Evolutionary conservation across 345 rosid genomes (phyloP), one percentile per base, ranked within the genome.

Genomic region (Heritiera fomes): DNA sequence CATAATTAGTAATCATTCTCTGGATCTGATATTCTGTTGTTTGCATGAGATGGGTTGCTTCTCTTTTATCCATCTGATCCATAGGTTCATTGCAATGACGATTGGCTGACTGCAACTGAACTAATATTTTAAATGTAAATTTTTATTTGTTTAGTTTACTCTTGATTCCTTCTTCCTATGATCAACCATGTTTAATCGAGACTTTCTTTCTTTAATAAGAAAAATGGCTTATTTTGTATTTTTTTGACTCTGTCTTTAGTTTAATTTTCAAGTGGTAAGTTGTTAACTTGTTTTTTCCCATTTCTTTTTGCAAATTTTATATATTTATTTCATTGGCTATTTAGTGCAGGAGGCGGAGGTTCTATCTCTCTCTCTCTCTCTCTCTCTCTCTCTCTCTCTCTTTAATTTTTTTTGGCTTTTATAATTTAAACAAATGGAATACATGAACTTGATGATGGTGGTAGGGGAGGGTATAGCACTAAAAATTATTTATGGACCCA

Each of bases 41-140:
- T 80, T 76, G 52, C 56, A 70, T 69, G 58, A 46, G 75, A 73
- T 70, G 63, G 80, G 65, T 71, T 63, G 60, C 41, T 52, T 78
- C 77, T 38, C 60, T 63, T 71, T 71, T 69, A 4, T 56, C 52
- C 61, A 60, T 66, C 61, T 78, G 62, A 50, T 78, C 60, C 65
- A 43, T 52, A 66, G 78, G 47, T 81, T 58, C 75, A 49, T 32
- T 78, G 62, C 47, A 6, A 5, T 75, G 55, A 75, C 14, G 28
- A n/a, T 76, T 41, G 62, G 40, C 15, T 70, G 40, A 8, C 50
- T 47, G 64, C 79, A 15, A 15, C 66, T 69, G 20, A 75, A 55
- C 63, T 75, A 50, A 76, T 76, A 32, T 76, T 63, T 69, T 63
- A 49, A 15, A 63, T 32, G 38, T 34, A 64, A 28, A 28, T 30